A percentile compares a stretch with the other conserved stretches of the same genome.
Evolutionary conservation across 2,329 filamentous ascomycete species (phyloP).

Genomic region (Zasmidium cellare): DNA sequence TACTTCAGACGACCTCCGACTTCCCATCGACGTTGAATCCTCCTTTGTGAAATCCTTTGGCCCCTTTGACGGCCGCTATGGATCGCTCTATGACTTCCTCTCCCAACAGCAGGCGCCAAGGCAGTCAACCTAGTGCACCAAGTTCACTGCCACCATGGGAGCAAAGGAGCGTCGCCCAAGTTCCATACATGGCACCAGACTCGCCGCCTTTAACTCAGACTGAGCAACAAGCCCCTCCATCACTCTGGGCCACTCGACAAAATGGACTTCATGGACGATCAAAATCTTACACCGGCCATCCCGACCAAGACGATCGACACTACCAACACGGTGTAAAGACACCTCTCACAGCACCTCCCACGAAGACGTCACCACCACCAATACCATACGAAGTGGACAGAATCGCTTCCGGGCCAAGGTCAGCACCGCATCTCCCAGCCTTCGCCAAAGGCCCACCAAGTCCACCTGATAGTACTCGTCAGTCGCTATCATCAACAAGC

Average conservation of each 20-base stretch:
- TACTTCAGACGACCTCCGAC: neutral
- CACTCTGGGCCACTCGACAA: conserved; percentile 5
- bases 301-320: neutral
- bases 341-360: neutral
- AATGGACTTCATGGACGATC: neutral
- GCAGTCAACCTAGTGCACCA: neutral
- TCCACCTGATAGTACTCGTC: conserved; percentile 18
- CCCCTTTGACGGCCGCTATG: neutral
- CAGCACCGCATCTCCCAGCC: conserved; percentile 8
- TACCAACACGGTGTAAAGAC: neutral
- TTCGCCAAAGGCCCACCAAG: conserved; percentile 14
- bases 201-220: conserved; percentile 8
- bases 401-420: conserved; percentile 9
- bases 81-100: neutral
- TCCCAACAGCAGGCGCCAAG: neutral
- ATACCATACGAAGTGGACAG: conserved; percentile 17
- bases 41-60: neutral
- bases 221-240: conserved; percentile 9
- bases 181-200: conserved; percentile 16
- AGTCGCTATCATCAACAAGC: neutral
- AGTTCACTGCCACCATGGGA: conserved; percentile 19
- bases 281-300: neutral
- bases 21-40: neutral
- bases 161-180: conserved; percentile 13
- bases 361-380: conserved; percentile 1